phyloP scores from a whole-genome alignment of 768 basidiomycete species.

The Lactifluus echinatus region DNA sequence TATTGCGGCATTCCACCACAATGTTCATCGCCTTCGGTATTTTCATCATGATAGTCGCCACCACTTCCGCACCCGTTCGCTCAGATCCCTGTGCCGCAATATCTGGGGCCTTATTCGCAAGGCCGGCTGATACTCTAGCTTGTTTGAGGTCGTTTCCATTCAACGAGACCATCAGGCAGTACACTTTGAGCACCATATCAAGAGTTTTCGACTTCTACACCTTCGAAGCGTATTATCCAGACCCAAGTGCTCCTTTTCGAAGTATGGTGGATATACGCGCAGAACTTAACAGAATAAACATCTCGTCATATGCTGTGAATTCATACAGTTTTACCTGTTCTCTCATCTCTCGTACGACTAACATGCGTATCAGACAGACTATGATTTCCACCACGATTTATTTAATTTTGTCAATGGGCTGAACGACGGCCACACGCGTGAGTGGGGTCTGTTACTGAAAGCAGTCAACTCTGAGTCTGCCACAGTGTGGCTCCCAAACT shows the following conservation, averaged over 20 bases:
- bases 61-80: background rate
- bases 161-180: constrained; percentile 33
- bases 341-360: background rate
- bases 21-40: constrained; percentile 1
- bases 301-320: constrained; percentile 38
- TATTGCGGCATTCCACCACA: background rate
- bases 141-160: constrained; percentile 31
- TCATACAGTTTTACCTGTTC: background rate
- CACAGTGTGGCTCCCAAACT: constrained; percentile 48
- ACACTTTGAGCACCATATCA: constrained; percentile 26
- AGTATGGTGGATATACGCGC: constrained; percentile 44
- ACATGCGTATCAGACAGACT: constrained; percentile 42
- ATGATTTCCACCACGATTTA: constrained; percentile 53
- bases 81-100: constrained; percentile 12
- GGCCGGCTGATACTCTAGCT: background rate
- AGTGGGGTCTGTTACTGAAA: constrained; percentile 11
- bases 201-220: constrained; percentile 35
- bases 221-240: constrained; percentile 33
- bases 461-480: background rate
- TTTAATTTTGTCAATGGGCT: constrained; percentile 47
- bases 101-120: background rate
- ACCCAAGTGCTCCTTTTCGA: constrained; percentile 30
- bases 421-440: constrained; percentile 62
- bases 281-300: constrained; percentile 40
- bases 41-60: background rate